These are phyloP conservation scores for Caryopteris hybrid DNA, from an alignment of 305 asterid species.

Conservation along the genomic window DNA sequence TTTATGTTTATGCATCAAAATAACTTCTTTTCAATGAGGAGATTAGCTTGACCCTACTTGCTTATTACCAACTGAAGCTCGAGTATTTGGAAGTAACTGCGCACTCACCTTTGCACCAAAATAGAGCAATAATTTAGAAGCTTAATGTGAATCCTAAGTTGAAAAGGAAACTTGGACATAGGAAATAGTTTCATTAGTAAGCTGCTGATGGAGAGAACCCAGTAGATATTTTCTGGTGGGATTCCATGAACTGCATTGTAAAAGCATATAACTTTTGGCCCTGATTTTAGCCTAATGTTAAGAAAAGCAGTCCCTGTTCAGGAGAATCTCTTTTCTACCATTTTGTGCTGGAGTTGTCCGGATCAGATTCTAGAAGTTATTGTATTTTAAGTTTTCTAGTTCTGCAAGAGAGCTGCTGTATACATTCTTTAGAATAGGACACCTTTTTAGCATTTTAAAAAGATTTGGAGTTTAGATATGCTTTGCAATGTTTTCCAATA, in stretches of 20 bases:
- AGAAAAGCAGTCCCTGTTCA: background rate
- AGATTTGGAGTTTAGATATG: background rate
- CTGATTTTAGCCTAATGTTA: background rate
- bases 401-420: background rate
- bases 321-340: background rate
- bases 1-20: background rate
- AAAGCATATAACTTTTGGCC: background rate
- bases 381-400: background rate
- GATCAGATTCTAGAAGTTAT: background rate
- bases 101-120: background rate
- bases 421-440: background rate
- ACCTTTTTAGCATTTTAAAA: background rate
- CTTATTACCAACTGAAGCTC: background rate
- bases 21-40: background rate
- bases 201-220: background rate
- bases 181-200: background rate
- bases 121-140: background rate
- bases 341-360: background rate
- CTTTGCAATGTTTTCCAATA: background rate
- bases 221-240: background rate
- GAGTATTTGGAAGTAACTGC: background rate
- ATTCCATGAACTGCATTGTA: background rate
- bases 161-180: background rate
- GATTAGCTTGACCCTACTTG: background rate
- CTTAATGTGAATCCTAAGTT: background rate